A percentile compares a stretch with the other conserved stretches of the same genome.
phyloP scores from a whole-genome alignment of 768 basidiomycete species.

The Rhizopogon vinicolor region DNA sequence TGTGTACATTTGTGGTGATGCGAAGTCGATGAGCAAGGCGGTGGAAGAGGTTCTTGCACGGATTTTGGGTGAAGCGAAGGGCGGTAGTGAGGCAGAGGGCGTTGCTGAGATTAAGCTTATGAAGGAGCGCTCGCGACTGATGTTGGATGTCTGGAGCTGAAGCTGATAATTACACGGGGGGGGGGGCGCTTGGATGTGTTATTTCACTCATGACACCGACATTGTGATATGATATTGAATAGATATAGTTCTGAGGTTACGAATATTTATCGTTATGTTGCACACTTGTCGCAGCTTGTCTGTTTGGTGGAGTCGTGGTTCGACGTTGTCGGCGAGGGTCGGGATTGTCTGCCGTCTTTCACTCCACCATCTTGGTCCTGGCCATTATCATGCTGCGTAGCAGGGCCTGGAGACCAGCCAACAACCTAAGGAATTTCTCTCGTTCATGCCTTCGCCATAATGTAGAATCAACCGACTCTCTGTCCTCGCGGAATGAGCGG shows the following conservation, averaged over 20 bases:
- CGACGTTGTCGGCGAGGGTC: not conserved
- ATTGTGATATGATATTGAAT: not conserved
- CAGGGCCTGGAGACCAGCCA: constrained; percentile 4
- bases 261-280: not conserved
- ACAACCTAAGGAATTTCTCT: constrained; percentile 9
- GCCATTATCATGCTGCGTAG: constrained; percentile 16
- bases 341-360: not conserved
- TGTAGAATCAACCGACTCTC: not conserved
- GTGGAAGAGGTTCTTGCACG: constrained; percentile 86
- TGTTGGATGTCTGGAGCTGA: constrained; percentile 90
- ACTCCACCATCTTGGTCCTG: not conserved
- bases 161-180: constrained; percentile 4
- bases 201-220: not conserved
- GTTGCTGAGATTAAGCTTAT: constrained; percentile 88
- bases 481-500: not conserved
- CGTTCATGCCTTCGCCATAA: constrained; percentile 5
- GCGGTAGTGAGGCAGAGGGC: constrained; percentile 86
- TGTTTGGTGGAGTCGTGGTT: not conserved
- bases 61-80: constrained; percentile 91
- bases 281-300: not conserved
- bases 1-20: constrained; percentile 95
- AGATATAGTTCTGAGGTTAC: not conserved
- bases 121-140: constrained; percentile 87
- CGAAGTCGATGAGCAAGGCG: constrained; percentile 92
- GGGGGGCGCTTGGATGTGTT: not conserved